Evolutionary conservation across 2,329 filamentous ascomycete genomes (phyloP).

Genomic region (Trichoderma sp.): DNA sequence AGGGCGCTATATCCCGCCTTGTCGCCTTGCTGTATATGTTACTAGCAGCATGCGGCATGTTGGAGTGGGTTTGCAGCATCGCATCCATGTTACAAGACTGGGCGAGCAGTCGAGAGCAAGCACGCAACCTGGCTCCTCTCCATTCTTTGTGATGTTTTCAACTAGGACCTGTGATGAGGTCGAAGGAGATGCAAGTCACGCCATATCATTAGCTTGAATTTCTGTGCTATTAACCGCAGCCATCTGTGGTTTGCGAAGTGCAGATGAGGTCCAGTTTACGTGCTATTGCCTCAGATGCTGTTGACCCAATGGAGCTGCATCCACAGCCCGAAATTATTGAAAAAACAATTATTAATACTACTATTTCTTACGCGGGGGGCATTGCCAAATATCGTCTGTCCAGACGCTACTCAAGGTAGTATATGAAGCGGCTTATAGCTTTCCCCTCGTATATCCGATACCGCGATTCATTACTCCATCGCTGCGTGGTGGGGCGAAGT

Average conservation of each 20-base stretch:
- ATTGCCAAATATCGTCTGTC: neutral
- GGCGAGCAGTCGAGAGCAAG: neutral
- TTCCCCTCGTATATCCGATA: slow-evolving; percentile 18
- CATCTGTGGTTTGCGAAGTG: neutral
- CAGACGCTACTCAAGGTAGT: no score
- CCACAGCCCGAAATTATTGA: neutral
- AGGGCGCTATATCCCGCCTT: neutral
- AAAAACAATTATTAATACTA: neutral
- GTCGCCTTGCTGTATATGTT: neutral
- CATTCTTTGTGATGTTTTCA: neutral
- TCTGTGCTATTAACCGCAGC: neutral
- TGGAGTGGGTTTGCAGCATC: neutral
- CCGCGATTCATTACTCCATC: neutral
- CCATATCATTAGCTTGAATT: slow-evolving; percentile 16
- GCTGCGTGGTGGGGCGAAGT: slow-evolving; percentile 10
- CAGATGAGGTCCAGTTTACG: neutral
- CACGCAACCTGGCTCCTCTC: neutral
- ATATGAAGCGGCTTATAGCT: neutral
- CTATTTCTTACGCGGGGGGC: neutral
- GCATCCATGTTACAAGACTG: neutral
- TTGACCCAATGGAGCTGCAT: neutral
- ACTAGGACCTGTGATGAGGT: neutral
- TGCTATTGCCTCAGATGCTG: neutral
- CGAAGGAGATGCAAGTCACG: slow-evolving; percentile 7
- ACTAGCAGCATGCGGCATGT: neutral